Percentiles rank a stretch among this genome's conserved stretches.
Evolutionary conservation across 2,329 filamentous ascomycete genomes (phyloP).

Genomic region (Fusarium sp.): DNA sequence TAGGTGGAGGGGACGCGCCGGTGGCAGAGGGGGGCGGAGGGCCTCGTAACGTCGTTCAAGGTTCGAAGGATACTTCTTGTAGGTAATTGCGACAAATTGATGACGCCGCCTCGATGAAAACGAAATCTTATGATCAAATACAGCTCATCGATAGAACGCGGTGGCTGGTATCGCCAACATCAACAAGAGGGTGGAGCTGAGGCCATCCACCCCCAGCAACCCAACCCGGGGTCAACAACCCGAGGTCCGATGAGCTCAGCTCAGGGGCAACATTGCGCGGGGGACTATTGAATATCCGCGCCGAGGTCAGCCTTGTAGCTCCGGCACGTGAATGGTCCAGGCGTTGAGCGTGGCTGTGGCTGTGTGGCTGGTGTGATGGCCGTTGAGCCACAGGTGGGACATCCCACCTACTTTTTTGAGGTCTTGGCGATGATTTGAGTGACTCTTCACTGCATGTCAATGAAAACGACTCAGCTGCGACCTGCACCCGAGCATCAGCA

Average conservation of each 20-base stretch:
- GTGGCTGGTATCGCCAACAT: slow-evolving; percentile 45
- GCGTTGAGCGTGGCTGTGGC: background rate
- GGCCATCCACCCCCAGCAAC: slow-evolving; percentile 43
- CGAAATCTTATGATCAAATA: slow-evolving; percentile 33
- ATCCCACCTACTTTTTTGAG: slow-evolving; percentile 40
- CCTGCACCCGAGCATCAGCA: slow-evolving; percentile 10
- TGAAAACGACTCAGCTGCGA: slow-evolving; percentile 33
- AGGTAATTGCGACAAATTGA: slow-evolving; percentile 20
- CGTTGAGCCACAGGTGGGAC: slow-evolving; percentile 42
- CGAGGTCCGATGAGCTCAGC: slow-evolving; percentile 43
- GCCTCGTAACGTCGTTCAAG: slow-evolving; percentile 20
- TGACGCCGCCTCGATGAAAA: slow-evolving; percentile 23
- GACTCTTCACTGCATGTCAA: slow-evolving; percentile 42
- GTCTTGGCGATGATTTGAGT: slow-evolving; percentile 41
- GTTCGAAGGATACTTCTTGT: background rate
- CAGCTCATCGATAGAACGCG: slow-evolving; percentile 38
- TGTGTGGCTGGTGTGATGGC: slow-evolving; percentile 20
- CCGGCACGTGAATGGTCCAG: slow-evolving; percentile 36
- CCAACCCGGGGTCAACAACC: slow-evolving; percentile 31
- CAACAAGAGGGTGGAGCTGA: slow-evolving; percentile 46
- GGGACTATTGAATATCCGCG: slow-evolving; percentile 43
- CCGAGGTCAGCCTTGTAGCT: slow-evolving; percentile 33
- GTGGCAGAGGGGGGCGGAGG: slow-evolving; percentile 32
- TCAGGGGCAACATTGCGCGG: slow-evolving; percentile 40
- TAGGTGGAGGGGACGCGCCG: slow-evolving; percentile 36